These are phyloP conservation scores for Lentinula sp. DNA, from an alignment of 768 basidiomycete genomes.

Conservation along the genomic window DNA sequence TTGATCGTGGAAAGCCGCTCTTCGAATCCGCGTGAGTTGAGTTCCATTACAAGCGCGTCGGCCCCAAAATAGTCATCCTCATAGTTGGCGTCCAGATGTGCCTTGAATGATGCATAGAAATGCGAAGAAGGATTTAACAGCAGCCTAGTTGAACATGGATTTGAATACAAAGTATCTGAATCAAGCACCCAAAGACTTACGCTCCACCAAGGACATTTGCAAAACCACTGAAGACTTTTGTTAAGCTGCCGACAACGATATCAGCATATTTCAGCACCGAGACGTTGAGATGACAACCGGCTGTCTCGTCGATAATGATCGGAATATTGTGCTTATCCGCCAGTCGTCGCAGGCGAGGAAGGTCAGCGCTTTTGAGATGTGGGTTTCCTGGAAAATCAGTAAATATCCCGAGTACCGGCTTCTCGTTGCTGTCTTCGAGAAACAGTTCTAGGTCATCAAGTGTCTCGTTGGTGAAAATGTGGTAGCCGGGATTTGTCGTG, in stretches of 20 bases:
- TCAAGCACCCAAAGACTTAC: slow-evolving; percentile 34
- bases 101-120: slow-evolving; percentile 64
- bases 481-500: slow-evolving; percentile 93
- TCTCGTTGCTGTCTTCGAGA: slow-evolving; percentile 43
- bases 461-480: slow-evolving; percentile 81
- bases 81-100: slow-evolving; percentile 48
- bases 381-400: slow-evolving; percentile 97
- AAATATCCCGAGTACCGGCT: slow-evolving; percentile 75
- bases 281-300: slow-evolving; percentile 93
- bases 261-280: slow-evolving; percentile 83
- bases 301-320: slow-evolving; percentile 91
- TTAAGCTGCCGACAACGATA: slow-evolving; percentile 85
- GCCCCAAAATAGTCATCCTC: slow-evolving; percentile 87
- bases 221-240: slow-evolving; percentile 95
- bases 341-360: slow-evolving; percentile 65
- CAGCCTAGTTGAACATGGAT: slow-evolving; percentile 42
- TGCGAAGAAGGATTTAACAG: slow-evolving; percentile 77
- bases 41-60: slow-evolving; percentile 95
- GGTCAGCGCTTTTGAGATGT: slow-evolving; percentile 73
- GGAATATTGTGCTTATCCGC: slow-evolving; percentile 71
- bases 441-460: slow-evolving; percentile 68
- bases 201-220: slow-evolving; percentile 97
- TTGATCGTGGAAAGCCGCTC: slow-evolving; percentile 74
- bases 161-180: background rate
- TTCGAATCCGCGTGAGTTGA: slow-evolving; percentile 92